Evolutionary conservation across 495 filamentous ascomycete genomes (phyloP).

Genomic region (Lasiosphaeris hirsuta): DNA sequence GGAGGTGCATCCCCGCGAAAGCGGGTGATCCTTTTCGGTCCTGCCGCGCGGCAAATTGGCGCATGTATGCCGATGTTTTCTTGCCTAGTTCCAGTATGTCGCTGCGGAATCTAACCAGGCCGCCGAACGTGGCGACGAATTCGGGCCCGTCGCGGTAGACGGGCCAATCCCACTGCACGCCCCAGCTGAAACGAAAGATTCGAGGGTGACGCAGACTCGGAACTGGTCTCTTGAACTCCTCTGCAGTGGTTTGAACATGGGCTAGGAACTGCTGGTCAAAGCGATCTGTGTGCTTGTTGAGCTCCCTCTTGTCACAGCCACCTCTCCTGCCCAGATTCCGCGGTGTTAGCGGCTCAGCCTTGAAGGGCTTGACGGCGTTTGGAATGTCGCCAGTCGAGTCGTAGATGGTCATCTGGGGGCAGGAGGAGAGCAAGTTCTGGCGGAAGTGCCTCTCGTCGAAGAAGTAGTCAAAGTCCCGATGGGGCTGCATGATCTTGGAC

Average conservation of each 20-base stretch:
- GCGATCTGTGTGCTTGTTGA: conserved; percentile 43
- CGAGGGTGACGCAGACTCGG: conserved; percentile 32
- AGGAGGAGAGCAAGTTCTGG: conserved; percentile 27
- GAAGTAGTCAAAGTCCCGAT: conserved; percentile 40
- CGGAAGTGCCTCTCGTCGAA: conserved; percentile 47
- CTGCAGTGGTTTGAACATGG: conserved; percentile 22
- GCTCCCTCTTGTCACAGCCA: conserved; percentile 43
- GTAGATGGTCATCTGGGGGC: conserved; percentile 43
- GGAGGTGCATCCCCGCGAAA: conserved; percentile 39
- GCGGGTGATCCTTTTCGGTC: conserved; percentile 2
- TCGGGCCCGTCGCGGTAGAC: conserved; percentile 42
- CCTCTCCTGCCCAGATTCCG: conserved; percentile 37
- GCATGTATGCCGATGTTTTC: conserved; percentile 27
- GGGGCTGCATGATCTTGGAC: conserved; percentile 28
- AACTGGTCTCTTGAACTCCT: conserved; percentile 23
- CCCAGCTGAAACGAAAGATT: conserved; percentile 41
- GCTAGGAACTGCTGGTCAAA: conserved; percentile 35
- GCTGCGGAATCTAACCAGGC: conserved; percentile 34
- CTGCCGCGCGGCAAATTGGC: conserved; percentile 19
- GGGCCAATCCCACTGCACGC: conserved; percentile 45
- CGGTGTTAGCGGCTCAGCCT: conserved; percentile 38
- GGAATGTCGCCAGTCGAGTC: conserved; percentile 36
- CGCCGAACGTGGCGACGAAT: conserved; percentile 40
- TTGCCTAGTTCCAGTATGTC: conserved; percentile 38
- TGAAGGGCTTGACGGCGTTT: conserved; percentile 24